phyloP scores from a whole-genome alignment of 2,329 filamentous ascomycete species.

The Fusarium verrucosum region DNA sequence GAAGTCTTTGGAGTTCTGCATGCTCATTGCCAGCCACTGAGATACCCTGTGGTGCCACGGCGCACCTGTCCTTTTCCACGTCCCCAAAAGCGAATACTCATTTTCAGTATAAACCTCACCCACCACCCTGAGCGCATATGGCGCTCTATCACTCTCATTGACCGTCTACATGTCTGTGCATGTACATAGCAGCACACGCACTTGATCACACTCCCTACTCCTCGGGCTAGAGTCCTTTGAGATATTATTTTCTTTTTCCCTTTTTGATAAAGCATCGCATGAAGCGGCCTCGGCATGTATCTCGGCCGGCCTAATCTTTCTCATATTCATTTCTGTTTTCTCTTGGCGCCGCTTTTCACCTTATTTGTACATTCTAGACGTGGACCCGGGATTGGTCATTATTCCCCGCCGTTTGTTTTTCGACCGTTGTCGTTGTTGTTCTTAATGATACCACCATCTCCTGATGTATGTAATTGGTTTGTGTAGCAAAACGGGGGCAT shows the following conservation, averaged over 20 bases:
- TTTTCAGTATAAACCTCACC: constrained; percentile 5
- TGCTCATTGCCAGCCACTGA: constrained; percentile 24
- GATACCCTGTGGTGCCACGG: constrained; percentile 33
- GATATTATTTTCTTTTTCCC: constrained; percentile 31
- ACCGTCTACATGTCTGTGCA: constrained; percentile 22
- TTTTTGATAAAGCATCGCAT: constrained; percentile 40
- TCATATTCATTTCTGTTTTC: constrained; percentile 44
- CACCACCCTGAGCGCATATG: constrained; percentile 18
- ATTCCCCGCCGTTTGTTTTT: constrained; percentile 36
- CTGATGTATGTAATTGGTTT: constrained; percentile 47
- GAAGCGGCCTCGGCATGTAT: constrained; percentile 44
- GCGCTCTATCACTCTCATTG: constrained; percentile 26
- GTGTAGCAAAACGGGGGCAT: constrained; percentile 32
- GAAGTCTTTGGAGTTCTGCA: constrained; percentile 26
- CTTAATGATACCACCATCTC: constrained; percentile 48
- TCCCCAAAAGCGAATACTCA: background rate
- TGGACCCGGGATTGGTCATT: constrained; percentile 45
- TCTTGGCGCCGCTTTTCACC: constrained; percentile 29
- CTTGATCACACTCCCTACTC: constrained; percentile 28
- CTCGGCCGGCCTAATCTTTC: constrained; percentile 48
- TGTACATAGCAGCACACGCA: constrained; percentile 27
- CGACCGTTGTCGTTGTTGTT: constrained; percentile 39
- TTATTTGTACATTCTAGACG: constrained; percentile 51
- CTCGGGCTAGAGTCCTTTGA: constrained; percentile 29
- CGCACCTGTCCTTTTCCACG: constrained; percentile 15